Base-by-base conservation (phyloP, 352 stramenopile genomes). In the Phytophthora chlamydospora region DNA sequence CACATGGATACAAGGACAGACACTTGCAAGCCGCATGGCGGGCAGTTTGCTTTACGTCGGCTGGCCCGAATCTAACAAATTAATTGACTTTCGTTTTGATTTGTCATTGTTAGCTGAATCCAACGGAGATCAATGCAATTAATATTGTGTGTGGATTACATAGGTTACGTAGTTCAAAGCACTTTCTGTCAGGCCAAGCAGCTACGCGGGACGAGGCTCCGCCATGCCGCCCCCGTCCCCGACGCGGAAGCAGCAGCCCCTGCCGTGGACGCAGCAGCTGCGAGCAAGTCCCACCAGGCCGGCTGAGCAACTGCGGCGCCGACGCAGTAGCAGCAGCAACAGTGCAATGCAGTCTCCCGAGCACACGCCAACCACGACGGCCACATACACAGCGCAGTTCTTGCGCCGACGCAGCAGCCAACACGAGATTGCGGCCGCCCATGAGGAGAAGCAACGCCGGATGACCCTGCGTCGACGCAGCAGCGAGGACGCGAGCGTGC, bases 161-260 rank as follows among this genome's bases (percentile, higher is more conserved):
- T 12, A 34, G 19, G 10, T 21, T 16, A 29, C 11, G 12, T 6
- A n/a, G 24, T 29, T 0, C 4, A 29, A 3, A 29, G 24, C 24
- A 29, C 24, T 29, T 29, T 29, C 24, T 29, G 5, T 24, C 21
- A 24, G 21, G 21, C 21, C 21, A 29, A 59, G 19, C 12, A 58
- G 39, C 49, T 42, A 33, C 9, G 16, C 56, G 49, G 49, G 57
- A 66, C 55, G 49, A 71, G 62, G 49, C 53, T 51, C 16, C 36
- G 31, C 49, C 39, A 61, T 66, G 62, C 48, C 48, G 43, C 35
- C 58, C 47, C 43, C 50, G 47, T 68, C 63, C 41, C 11, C 46
- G 17, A 44, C 38, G 49, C 59, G 64, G 58, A 76, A 79, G 60
- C 43, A 75, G 43, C 60, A 57, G 40, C 68, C 76, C 17, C 32